Conservation (phyloP, 1,284 basidiomycete species). For the Serendipita sp. region DNA sequence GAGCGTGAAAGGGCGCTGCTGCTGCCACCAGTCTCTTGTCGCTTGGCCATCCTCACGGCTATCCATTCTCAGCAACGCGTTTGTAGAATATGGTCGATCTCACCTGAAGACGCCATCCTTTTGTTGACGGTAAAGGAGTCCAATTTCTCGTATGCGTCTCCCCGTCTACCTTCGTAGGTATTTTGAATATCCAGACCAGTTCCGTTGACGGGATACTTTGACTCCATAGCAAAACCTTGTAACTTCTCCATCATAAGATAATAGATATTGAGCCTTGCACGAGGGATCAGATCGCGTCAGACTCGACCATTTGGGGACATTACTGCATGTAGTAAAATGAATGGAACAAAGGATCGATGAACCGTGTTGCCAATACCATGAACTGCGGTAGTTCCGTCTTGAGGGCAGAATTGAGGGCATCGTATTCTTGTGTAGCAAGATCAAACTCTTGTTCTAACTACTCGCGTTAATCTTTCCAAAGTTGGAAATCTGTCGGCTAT, state of each 20-base stretch:
- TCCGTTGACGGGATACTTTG: conserved; percentile 55
- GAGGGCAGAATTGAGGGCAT: conserved; percentile 85
- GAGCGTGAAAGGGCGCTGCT: conserved; percentile 32
- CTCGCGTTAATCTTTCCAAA: conserved; percentile 12
- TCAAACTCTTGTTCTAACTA: conserved; percentile 98
- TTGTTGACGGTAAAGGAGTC: conserved; percentile 69
- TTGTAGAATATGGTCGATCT: conserved; percentile 20
- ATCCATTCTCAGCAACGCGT: background rate
- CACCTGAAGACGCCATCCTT: conserved; percentile 70
- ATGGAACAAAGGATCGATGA: conserved; percentile 93
- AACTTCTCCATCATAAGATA: conserved; percentile 90
- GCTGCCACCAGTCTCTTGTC: conserved; percentile 48
- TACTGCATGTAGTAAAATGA: conserved; percentile 99
- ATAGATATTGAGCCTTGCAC: conserved; percentile 75
- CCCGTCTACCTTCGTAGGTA: conserved; percentile 67
- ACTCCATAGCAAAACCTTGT: conserved; percentile 64
- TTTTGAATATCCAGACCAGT: conserved; percentile 57
- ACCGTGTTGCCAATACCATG: conserved; percentile 73
- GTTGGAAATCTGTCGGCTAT: conserved; percentile 13
- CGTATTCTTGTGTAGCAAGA: conserved; percentile 86
- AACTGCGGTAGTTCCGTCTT: conserved; percentile 91
- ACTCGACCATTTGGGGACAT: background rate
- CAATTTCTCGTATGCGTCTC: conserved; percentile 63
- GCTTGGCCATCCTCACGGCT: conserved; percentile 17
- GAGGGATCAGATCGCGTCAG: background rate